Evolutionary conservation across 305 asterid species (phyloP).

Genomic region (Solanum hybrid): DNA sequence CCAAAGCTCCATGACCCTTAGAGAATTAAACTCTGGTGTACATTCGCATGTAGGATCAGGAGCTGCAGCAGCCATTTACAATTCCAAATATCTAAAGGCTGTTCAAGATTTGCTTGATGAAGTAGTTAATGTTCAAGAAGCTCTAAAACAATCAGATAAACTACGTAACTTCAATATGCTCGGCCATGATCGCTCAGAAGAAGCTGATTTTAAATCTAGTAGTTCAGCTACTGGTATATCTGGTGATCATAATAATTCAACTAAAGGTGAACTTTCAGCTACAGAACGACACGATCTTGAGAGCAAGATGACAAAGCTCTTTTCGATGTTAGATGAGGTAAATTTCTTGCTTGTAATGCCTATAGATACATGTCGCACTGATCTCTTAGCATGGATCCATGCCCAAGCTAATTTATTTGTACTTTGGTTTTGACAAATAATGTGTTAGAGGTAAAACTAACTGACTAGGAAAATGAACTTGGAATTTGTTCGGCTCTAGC

Average conservation of each 20-base stretch:
- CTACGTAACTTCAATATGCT: constrained; percentile 11
- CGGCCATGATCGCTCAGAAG: constrained; percentile 24
- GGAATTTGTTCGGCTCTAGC: neutral
- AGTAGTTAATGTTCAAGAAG: constrained; percentile 41
- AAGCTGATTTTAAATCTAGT: constrained; percentile 19
- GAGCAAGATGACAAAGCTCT: constrained; percentile 42
- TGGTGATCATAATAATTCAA: constrained; percentile 21
- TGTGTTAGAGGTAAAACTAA: neutral
- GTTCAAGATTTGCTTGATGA: constrained; percentile 58
- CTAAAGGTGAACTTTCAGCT: constrained; percentile 30
- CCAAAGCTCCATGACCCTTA: constrained; percentile 19
- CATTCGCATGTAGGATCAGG: constrained; percentile 17
- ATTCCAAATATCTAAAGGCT: constrained; percentile 47
- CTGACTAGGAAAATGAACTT: neutral
- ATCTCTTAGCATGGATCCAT: neutral
- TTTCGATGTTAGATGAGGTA: constrained; percentile 64
- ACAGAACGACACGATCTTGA: constrained; percentile 43
- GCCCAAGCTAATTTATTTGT: neutral
- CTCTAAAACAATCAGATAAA: constrained; percentile 25
- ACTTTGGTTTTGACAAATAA: neutral
- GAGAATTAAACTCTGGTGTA: constrained; percentile 20
- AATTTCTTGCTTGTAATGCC: neutral
- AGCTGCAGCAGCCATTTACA: constrained; percentile 25
- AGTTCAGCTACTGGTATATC: constrained; percentile 11
- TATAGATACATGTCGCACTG: neutral